Percentiles rank a stretch among this genome's conserved stretches.
Conservation (phyloP, 2,329 filamentous ascomycete genomes). For the Botrytis galanthina region DNA sequence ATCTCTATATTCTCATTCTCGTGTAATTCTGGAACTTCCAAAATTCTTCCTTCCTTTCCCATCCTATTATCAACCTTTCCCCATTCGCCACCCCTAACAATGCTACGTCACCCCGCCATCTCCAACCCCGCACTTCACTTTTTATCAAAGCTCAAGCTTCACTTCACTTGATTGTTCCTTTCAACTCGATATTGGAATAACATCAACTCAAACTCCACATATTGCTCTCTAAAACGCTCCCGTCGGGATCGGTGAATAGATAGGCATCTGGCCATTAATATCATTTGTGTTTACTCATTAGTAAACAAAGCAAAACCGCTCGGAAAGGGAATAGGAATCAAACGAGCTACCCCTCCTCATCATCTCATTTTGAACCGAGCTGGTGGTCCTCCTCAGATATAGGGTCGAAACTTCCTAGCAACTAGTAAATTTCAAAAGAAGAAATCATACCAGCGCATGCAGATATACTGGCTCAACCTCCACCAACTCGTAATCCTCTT, state of each 20-base stretch:
- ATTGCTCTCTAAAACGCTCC: background rate
- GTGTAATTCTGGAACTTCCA: background rate
- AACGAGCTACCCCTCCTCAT: background rate
- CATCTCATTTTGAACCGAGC: background rate
- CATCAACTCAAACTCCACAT: background rate
- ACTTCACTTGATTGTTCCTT: background rate
- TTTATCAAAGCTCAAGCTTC: constrained; percentile 11
- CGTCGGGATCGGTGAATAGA: background rate
- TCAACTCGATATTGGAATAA: background rate
- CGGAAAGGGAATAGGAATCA: background rate
- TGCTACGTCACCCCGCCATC: background rate
- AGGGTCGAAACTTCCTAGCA: background rate
- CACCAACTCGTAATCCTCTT: background rate
- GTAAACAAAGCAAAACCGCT: background rate
- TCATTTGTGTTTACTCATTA: background rate
- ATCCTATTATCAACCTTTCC: background rate
- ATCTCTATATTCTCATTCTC: background rate
- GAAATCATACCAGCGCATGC: background rate
- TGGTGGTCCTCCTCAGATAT: background rate
- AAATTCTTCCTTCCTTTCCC: background rate
- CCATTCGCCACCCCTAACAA: background rate
- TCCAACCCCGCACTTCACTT: constrained; percentile 5
- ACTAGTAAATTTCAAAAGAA: background rate
- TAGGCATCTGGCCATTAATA: background rate
- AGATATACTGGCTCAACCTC: background rate